These are phyloP conservation scores for Spatholobus suberectus DNA, from an alignment of 306 rosid species.

Conservation along the genomic window DNA sequence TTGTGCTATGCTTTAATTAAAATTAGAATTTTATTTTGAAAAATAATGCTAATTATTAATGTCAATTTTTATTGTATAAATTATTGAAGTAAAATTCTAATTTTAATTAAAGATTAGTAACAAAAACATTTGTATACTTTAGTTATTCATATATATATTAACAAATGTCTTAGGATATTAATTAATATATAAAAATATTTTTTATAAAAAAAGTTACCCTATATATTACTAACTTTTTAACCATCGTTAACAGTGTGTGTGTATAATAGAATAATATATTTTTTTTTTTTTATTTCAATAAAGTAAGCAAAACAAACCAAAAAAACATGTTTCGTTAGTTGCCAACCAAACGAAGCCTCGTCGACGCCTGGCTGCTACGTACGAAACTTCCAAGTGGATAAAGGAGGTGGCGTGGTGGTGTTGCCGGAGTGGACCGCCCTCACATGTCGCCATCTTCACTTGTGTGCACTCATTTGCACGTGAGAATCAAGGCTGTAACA, in stretches of 20 bases:
- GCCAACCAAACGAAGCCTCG: slow-evolving; percentile 1
- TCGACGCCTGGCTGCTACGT: not conserved
- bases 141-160: too few relatives aligned
- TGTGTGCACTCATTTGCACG: not conserved
- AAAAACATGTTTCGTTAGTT: not conserved
- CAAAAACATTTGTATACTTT: too few relatives aligned
- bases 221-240: too few relatives aligned
- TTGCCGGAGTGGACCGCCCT: not conserved
- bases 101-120: too few relatives aligned
- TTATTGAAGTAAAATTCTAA: too few relatives aligned
- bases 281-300: too few relatives aligned
- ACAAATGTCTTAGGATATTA: too few relatives aligned
- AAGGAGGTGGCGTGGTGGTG: not conserved
- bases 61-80: too few relatives aligned
- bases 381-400: slow-evolving; percentile 17
- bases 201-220: too few relatives aligned
- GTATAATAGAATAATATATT: too few relatives aligned
- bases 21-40: not conserved
- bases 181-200: too few relatives aligned
- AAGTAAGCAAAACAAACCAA: not conserved
- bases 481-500: not conserved
- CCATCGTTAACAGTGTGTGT: too few relatives aligned
- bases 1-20: not conserved
- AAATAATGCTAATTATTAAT: not conserved
- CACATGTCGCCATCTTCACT: slow-evolving; percentile 5